Conservation (phyloP, 2,329 filamentous ascomycete genomes). For the Pezicula radicicola region DNA sequence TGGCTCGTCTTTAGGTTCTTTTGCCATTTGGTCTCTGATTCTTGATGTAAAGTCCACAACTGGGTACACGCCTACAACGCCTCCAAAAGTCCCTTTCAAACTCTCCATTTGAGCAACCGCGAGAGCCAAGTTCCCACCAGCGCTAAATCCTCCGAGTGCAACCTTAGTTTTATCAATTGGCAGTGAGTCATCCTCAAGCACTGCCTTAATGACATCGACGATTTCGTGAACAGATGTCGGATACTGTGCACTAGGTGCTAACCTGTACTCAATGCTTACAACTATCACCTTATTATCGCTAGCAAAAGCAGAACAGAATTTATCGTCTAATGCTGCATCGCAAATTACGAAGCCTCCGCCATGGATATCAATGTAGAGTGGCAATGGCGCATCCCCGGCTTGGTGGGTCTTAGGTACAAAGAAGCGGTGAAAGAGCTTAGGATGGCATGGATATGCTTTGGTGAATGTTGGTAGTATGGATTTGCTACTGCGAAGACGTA, state of each 20-base stretch:
- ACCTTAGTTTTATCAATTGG: slow-evolving; percentile 41
- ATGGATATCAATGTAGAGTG: slow-evolving; percentile 47
- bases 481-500: background rate
- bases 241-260: slow-evolving; percentile 42
- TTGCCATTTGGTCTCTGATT: no score
- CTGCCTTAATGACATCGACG: slow-evolving; percentile 37
- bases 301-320: slow-evolving; percentile 42
- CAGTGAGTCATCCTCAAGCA: slow-evolving; percentile 40
- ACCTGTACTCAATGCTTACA: slow-evolving; percentile 46
- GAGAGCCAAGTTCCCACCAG: slow-evolving; percentile 43
- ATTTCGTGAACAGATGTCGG: slow-evolving; percentile 43
- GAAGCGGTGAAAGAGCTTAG: slow-evolving; percentile 27
- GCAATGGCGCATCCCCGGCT: slow-evolving; percentile 26
- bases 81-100: slow-evolving; percentile 27
- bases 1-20: slow-evolving; percentile 16
- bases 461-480: background rate
- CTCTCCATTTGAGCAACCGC: slow-evolving; percentile 34
- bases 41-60: slow-evolving; percentile 33
- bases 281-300: slow-evolving; percentile 38
- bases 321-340: slow-evolving; percentile 40
- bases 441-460: slow-evolving; percentile 7
- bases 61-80: slow-evolving; percentile 40
- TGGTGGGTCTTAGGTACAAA: slow-evolving; percentile 38
- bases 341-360: slow-evolving; percentile 48
- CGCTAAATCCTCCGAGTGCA: slow-evolving; percentile 43